A percentile compares a stretch with the other conserved stretches of the same genome.
phyloP scores from a whole-genome alignment of 495 filamentous ascomycete species.

The Xylaria curta region DNA sequence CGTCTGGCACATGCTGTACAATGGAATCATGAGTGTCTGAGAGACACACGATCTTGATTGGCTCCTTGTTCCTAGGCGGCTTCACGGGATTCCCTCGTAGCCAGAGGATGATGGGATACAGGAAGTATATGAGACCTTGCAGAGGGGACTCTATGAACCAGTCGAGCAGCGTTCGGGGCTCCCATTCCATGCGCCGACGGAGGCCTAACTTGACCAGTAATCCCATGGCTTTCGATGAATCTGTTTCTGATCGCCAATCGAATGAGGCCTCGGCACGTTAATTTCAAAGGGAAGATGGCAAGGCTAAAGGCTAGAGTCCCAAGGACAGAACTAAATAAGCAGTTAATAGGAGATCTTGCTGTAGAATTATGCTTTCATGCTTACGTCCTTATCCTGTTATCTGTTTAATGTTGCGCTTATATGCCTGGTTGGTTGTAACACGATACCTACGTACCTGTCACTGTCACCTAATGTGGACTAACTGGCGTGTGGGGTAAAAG shows the following conservation, averaged over 20 bases:
- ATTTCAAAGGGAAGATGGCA: too few relatives aligned
- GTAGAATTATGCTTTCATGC: not conserved
- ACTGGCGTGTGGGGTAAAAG: not conserved
- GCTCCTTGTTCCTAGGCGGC: slow-evolving; percentile 54
- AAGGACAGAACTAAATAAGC: not conserved
- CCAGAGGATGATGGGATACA: slow-evolving; percentile 67
- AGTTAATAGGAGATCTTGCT: not conserved
- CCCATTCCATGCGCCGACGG: slow-evolving; percentile 51
- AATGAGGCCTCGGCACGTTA: not conserved
- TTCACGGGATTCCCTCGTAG: slow-evolving; percentile 66
- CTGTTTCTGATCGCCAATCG: not conserved
- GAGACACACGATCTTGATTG: slow-evolving; percentile 83
- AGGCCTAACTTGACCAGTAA: slow-evolving; percentile 45
- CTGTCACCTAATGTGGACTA: not conserved
- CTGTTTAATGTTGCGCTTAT: not conserved
- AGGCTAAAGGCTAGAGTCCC: not conserved
- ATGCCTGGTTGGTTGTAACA: not conserved
- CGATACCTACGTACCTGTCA: not conserved
- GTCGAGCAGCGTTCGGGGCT: slow-evolving; percentile 58
- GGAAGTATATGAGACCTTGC: slow-evolving; percentile 50
- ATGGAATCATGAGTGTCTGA: slow-evolving; percentile 82
- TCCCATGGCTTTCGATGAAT: slow-evolving; percentile 32
- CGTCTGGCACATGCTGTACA: slow-evolving; percentile 67
- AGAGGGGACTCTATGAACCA: slow-evolving; percentile 59
- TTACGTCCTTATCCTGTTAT: not conserved